phyloP scores from a whole-genome alignment of 129 eudicot species.

The Solidago caesia region DNA sequence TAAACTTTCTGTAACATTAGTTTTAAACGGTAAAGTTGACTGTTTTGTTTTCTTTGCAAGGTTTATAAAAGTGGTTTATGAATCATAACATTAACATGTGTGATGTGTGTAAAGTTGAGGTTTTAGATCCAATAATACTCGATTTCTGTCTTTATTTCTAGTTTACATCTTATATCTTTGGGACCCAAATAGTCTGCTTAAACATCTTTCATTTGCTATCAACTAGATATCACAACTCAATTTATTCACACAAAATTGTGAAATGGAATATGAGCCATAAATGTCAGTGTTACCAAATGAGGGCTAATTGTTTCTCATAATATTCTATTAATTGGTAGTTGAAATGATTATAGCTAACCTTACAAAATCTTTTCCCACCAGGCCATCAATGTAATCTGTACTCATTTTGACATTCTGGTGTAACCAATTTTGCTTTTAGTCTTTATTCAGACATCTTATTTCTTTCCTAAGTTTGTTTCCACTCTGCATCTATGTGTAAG shows the following conservation, averaged over 20 bases:
- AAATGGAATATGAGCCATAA: neutral
- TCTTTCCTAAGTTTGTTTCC: neutral
- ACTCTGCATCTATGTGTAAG: neutral
- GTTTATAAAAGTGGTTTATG: slow-evolving; percentile 7
- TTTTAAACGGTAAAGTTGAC: slow-evolving; percentile 5
- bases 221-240: neutral
- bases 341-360: neutral
- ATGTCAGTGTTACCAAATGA: neutral
- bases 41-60: neutral
- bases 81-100: neutral
- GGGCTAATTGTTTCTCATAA: neutral
- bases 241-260: neutral
- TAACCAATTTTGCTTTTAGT: neutral
- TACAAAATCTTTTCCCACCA: neutral
- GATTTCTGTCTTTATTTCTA: neutral
- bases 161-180: neutral
- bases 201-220: slow-evolving; percentile 3
- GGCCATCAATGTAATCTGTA: neutral
- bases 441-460: neutral
- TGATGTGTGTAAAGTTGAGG: slow-evolving; percentile 8
- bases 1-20: neutral
- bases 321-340: neutral
- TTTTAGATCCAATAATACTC: neutral
- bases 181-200: neutral
- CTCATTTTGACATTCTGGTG: neutral